Conservation (phyloP, 2,329 filamentous ascomycete genomes). For the Cercospora sojina region DNA sequence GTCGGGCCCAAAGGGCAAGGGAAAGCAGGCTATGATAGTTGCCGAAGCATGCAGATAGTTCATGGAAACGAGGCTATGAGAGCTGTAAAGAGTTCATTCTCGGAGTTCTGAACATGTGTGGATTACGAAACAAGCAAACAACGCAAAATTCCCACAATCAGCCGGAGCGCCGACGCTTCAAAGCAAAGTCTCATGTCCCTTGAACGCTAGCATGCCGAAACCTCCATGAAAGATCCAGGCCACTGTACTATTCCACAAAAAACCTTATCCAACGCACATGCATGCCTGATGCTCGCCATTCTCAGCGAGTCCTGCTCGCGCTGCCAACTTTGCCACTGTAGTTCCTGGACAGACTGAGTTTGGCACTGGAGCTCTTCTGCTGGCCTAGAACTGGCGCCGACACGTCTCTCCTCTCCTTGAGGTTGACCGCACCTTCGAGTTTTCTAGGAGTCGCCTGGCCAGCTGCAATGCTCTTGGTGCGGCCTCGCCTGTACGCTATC, state of each 20-base stretch:
- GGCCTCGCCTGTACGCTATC: constrained; percentile 69
- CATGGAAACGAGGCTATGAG: background rate
- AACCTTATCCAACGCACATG: background rate
- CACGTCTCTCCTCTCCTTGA: constrained; percentile 47
- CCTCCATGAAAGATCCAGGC: background rate
- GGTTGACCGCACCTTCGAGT: constrained; percentile 47
- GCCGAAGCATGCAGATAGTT: background rate
- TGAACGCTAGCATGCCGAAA: constrained; percentile 2
- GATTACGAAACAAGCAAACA: background rate
- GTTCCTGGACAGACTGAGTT: constrained; percentile 9
- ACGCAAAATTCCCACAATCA: background rate
- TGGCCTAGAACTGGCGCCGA: constrained; percentile 44
- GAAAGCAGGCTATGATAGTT: background rate
- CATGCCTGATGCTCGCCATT: background rate
- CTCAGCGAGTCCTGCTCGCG: constrained; percentile 14
- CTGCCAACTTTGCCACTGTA: constrained; percentile 8
- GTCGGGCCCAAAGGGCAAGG: background rate
- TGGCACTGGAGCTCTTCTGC: constrained; percentile 21
- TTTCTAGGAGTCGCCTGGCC: constrained; percentile 62
- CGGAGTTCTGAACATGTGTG: background rate
- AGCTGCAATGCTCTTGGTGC: constrained; percentile 67
- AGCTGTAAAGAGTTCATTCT: background rate
- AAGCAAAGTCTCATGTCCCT: background rate
- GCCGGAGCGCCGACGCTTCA: constrained; percentile 10
- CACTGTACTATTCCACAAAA: constrained; percentile 1